Percentiles rank a stretch among this genome's conserved stretches.
These are phyloP conservation scores for Tephrocybe sp. DNA, from an alignment of 768 basidiomycete species.

Conservation along the genomic window DNA sequence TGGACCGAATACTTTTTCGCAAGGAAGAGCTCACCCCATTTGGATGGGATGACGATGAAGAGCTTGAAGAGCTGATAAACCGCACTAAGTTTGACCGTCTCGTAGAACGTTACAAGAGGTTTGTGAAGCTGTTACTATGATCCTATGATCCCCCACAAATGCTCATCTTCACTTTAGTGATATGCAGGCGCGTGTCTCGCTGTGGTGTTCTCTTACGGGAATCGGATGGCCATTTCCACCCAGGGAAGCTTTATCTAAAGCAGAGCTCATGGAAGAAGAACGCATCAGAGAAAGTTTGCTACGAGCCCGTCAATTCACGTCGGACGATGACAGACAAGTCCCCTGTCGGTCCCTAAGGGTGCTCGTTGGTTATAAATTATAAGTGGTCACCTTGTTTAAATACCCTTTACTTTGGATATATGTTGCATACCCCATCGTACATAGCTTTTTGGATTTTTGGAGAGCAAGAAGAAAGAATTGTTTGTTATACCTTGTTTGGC, in stretches of 20 bases:
- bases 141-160: not conserved
- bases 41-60: constrained; percentile 74
- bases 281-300: constrained; percentile 60
- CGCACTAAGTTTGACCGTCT: constrained; percentile 60
- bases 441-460: not conserved
- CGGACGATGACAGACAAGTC: constrained; percentile 49
- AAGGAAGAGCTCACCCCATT: constrained; percentile 51
- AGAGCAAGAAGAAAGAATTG: not conserved
- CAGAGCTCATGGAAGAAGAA: constrained; percentile 69
- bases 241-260: constrained; percentile 64
- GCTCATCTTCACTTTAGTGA: constrained; percentile 39
- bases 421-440: not conserved
- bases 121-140: constrained; percentile 20
- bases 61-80: constrained; percentile 54
- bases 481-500: constrained; percentile 34
- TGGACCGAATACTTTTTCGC: constrained; percentile 58
- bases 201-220: constrained; percentile 63
- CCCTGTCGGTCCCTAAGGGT: constrained; percentile 62
- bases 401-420: constrained; percentile 1
- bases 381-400: constrained; percentile 9
- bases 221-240: constrained; percentile 60
- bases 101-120: constrained; percentile 58
- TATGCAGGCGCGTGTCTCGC: constrained; percentile 61
- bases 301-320: constrained; percentile 52
- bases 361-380: constrained; percentile 59